Percentiles rank a stretch among this genome's conserved stretches.
These are phyloP conservation scores for Lasiodiplodia hormozganensis DNA, from an alignment of 2,329 filamentous ascomycete species.

Conservation along the genomic window DNA sequence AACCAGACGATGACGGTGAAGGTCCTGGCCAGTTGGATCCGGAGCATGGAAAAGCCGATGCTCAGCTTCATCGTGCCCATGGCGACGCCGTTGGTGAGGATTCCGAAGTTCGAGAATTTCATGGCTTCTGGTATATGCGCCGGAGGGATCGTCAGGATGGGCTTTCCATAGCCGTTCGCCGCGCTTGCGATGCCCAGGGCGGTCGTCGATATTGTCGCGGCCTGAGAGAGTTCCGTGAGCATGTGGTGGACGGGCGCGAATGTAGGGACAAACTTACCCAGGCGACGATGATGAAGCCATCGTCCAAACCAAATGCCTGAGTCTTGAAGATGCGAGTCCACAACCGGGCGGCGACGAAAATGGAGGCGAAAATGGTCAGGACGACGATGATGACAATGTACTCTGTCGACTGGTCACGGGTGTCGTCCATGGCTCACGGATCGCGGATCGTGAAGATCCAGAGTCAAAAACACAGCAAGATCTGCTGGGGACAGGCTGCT, in stretches of 20 bases:
- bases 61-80: conserved; percentile 38
- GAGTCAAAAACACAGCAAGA: background rate
- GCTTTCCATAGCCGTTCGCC: conserved; percentile 1
- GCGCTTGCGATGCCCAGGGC: background rate
- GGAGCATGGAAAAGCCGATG: conserved; percentile 40
- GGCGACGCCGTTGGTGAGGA: conserved; percentile 37
- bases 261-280: background rate
- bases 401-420: background rate
- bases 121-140: conserved; percentile 1
- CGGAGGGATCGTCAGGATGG: conserved; percentile 4
- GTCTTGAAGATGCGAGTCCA: conserved; percentile 14
- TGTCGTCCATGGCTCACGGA: conserved; percentile 12
- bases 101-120: conserved; percentile 15
- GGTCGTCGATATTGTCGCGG: conserved; percentile 2
- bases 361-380: conserved; percentile 7
- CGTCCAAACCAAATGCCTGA: conserved; percentile 17
- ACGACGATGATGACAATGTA: background rate
- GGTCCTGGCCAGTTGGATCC: conserved; percentile 35
- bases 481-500: background rate
- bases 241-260: too few relatives aligned
- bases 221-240: background rate
- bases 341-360: conserved; percentile 13
- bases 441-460: conserved; percentile 10
- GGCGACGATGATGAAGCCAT: conserved; percentile 15
- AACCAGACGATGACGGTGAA: conserved; percentile 38